Conservation (phyloP, 2,329 filamentous ascomycete genomes). For the Fusarium graminum region DNA sequence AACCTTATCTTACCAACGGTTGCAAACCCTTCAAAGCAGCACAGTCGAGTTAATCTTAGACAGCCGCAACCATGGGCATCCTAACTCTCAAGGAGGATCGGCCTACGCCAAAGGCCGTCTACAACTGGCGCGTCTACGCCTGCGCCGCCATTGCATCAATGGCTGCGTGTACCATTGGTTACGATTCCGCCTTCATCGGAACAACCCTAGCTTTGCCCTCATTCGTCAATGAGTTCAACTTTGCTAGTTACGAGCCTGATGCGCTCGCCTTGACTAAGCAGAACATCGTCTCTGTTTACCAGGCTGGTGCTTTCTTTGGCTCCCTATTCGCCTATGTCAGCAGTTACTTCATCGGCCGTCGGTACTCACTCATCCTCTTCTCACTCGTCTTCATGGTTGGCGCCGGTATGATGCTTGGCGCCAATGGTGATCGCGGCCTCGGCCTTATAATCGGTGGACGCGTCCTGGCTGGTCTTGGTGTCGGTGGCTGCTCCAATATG, state of each 20-base stretch:
- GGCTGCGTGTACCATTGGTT: slow-evolving; percentile 69
- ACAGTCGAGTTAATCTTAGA: slow-evolving; percentile 1
- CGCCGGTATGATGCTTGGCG: slow-evolving; percentile 78
- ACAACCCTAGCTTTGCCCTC: slow-evolving; percentile 79
- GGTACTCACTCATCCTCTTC: slow-evolving; percentile 72
- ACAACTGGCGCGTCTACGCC: slow-evolving; percentile 71
- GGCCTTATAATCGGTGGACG: slow-evolving; percentile 72
- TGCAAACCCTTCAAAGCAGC: slow-evolving; percentile 4
- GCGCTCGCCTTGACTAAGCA: slow-evolving; percentile 72
- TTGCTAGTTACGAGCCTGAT: slow-evolving; percentile 61
- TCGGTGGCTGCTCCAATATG: slow-evolving; percentile 73
- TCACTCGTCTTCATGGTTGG: slow-evolving; percentile 75
- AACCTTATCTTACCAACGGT: slow-evolving; percentile 16
- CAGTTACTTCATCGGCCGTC: slow-evolving; percentile 76
- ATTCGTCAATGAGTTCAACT: slow-evolving; percentile 76
- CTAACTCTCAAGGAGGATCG: slow-evolving; percentile 67
- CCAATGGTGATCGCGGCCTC: slow-evolving; percentile 71
- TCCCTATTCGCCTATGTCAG: slow-evolving; percentile 76
- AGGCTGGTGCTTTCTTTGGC: slow-evolving; percentile 87
- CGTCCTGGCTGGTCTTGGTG: slow-evolving; percentile 73
- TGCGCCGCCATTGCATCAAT: slow-evolving; percentile 68
- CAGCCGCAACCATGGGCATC: slow-evolving; percentile 56
- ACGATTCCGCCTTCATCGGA: slow-evolving; percentile 83
- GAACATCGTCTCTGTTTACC: slow-evolving; percentile 85
- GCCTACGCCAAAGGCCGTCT: slow-evolving; percentile 68